A percentile compares a stretch with the other conserved stretches of the same genome.
Conservation (phyloP, 2,329 filamentous ascomycete genomes). For the Phaeoacremonium minimum region DNA sequence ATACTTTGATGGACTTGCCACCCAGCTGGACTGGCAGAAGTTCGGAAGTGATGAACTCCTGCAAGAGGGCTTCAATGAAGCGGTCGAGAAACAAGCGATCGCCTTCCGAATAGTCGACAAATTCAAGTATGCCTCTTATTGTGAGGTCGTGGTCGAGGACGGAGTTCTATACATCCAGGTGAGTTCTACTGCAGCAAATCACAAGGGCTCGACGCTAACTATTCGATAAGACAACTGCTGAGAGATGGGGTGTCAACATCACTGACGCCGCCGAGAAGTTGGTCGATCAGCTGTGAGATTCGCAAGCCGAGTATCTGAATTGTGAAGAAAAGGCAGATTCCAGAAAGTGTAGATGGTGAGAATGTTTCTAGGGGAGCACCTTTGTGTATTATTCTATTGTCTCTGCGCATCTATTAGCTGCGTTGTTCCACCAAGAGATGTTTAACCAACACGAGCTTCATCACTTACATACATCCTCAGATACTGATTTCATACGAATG, state of each 20-base stretch:
- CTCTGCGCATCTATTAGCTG: too few relatives aligned
- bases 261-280: constrained; percentile 26
- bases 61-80: constrained; percentile 43
- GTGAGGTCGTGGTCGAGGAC: constrained; percentile 42
- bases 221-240: constrained; percentile 22
- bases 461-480: too few relatives aligned
- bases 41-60: constrained; percentile 44
- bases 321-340: too few relatives aligned
- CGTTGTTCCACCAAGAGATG: too few relatives aligned
- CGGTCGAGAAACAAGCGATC: constrained; percentile 34
- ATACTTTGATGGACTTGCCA: constrained; percentile 41
- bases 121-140: constrained; percentile 33
- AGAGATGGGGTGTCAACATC: constrained; percentile 31
- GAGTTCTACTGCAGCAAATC: constrained; percentile 15
- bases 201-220: too few relatives aligned
- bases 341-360: too few relatives aligned
- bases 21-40: constrained; percentile 35
- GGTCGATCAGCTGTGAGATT: constrained; percentile 29
- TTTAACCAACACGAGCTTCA: too few relatives aligned
- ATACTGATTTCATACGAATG: too few relatives aligned
- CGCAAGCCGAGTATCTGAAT: too few relatives aligned
- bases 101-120: constrained; percentile 42
- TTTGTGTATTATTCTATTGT: too few relatives aligned
- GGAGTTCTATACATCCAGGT: constrained; percentile 47
- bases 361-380: too few relatives aligned